These are phyloP conservation scores for Avena insularis DNA, from an alignment of 176 grass and related monocot genomes.

Conservation along the genomic window DNA sequence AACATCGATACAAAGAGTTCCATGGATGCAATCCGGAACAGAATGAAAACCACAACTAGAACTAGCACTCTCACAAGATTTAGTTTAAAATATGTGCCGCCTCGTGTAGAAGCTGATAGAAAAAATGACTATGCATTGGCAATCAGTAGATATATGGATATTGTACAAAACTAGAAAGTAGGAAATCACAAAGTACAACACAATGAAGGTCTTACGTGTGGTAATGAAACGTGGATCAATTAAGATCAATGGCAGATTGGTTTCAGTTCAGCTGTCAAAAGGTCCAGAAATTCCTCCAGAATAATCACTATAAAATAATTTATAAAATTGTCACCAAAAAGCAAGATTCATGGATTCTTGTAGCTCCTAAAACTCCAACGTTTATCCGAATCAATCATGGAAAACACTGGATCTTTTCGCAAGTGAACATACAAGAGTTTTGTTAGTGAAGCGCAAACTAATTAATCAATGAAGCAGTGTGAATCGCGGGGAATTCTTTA, in stretches of 20 bases:
- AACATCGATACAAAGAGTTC: no score
- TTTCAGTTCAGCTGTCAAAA: constrained; percentile 2
- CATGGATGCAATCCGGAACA: no score
- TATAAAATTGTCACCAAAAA: background rate
- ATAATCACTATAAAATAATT: background rate
- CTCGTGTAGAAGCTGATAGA: background rate
- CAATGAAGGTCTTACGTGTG: background rate
- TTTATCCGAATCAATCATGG: constrained; percentile 8
- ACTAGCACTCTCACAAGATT: no score
- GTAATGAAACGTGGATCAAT: background rate
- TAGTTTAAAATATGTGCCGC: no score
- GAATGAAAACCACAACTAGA: no score
- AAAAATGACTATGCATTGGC: background rate
- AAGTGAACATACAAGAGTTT: background rate
- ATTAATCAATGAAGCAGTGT: background rate
- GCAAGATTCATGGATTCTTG: background rate
- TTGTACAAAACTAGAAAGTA: background rate
- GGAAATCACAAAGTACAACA: no score
- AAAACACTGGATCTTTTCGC: background rate
- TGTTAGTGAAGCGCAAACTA: background rate
- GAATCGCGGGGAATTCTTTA: background rate
- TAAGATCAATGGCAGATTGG: background rate
- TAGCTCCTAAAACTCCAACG: background rate
- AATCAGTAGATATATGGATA: background rate
- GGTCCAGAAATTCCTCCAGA: background rate